Base-by-base conservation (phyloP, 2,329 filamentous ascomycete genomes). In the Teratosphaeria zuluensis region DNA sequence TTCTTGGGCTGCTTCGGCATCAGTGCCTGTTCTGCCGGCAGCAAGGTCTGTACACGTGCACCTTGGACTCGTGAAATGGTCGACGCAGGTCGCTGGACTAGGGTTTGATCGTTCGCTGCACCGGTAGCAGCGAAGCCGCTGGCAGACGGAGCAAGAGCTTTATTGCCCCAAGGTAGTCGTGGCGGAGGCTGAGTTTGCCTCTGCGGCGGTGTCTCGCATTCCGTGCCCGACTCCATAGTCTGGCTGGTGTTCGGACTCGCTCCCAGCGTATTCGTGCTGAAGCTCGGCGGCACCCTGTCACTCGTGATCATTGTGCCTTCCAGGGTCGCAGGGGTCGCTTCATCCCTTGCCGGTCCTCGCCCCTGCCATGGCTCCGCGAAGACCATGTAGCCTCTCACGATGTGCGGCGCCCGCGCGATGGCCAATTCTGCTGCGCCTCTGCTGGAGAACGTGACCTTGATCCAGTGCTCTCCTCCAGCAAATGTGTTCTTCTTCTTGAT, bases 391-490 rank as follows among this genome's bases (percentile, higher is more conserved):
- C 78, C 78, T 57, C 76, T 75, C 54, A 80, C 73, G 56, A 69
- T 71, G 60, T 79, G 77, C 8, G 78, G 78, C 33, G 73, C 75
- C 59, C 74, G 73, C 59, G 78, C 73, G 62, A 75, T 76, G 24
- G 78, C 78, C 59, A 75, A 69, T 60, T 80, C 78, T 0, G 78
- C 78, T 2, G 77, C 76, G 61, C 77, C 74, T 19, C 75, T 72
- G 4, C 74, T 77, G 64, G 79, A 76, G 60, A 80, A 81, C 1
- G 78, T 81, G 58, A 81, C 74, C 61, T 80, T 81, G 62, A 96
- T 90, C 92, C 92, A 97, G 77, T 96, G 89, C 65, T 88, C 83
- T 51, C 92, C 92, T 55, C 90, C 89, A 53, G 87, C 87, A 62
- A 90, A 91, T 61, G 81, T 83, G 74, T 92, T 90, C 69, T 92